Conservation (phyloP, 2,329 filamentous ascomycete species). For the Phaeosphaeria sp. region DNA sequence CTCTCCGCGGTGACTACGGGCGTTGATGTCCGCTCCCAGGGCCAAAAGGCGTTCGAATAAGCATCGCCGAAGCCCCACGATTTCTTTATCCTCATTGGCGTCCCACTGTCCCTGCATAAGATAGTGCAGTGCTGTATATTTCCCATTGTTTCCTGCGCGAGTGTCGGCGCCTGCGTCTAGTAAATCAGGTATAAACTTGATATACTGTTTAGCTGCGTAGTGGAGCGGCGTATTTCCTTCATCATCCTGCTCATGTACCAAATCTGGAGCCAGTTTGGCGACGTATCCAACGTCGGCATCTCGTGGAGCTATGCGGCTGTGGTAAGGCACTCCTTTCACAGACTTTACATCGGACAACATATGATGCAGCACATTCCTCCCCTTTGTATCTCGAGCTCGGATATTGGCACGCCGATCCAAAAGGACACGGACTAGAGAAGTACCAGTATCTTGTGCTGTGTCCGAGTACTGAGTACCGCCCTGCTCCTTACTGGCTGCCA, state of each 20-base stretch:
- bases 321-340: not conserved
- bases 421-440: not conserved
- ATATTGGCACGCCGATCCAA: not conserved
- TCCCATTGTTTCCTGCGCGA: constrained; percentile 4
- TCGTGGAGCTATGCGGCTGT: not conserved
- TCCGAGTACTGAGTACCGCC: not conserved
- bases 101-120: constrained; percentile 3
- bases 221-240: constrained; percentile 9
- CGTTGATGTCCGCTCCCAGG: constrained; percentile 18
- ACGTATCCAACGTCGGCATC: not conserved
- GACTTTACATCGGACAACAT: not conserved
- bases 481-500: not conserved
- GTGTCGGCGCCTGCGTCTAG: constrained; percentile 14
- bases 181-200: constrained; percentile 3
- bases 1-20: constrained; percentile 15
- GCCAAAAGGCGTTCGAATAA: constrained; percentile 10
- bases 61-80: not conserved
- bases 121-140: constrained; percentile 18
- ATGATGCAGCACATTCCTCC: not conserved
- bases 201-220: not conserved
- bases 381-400: not conserved
- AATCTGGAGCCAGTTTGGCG: constrained; percentile 1
- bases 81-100: not conserved
- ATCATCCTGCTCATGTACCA: constrained; percentile 9
- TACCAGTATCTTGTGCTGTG: not conserved